phyloP scores from a whole-genome alignment of 2,329 filamentous ascomycete genomes.

The Xylaria sp. region DNA sequence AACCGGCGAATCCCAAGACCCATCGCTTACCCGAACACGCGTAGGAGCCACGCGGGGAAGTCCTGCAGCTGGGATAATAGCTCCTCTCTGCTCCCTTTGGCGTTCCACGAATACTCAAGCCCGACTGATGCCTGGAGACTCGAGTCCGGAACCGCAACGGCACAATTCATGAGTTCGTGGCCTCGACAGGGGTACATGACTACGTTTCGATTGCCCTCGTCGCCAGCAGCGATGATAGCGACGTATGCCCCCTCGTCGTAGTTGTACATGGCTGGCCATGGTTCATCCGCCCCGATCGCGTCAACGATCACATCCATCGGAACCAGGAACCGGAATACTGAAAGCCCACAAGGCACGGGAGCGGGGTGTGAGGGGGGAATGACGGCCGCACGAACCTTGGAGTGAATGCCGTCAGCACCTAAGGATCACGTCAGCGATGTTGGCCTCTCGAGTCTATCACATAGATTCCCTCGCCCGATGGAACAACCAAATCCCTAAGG shows the following conservation, averaged over 20 bases:
- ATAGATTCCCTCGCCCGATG: no score
- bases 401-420: neutral
- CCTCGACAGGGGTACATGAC: neutral
- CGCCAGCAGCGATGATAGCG: neutral
- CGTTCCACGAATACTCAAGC: neutral
- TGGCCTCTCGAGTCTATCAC: neutral
- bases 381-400: neutral
- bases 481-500: no score
- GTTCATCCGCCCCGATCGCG: neutral
- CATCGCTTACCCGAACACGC: neutral
- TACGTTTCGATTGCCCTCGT: neutral
- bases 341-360: neutral
- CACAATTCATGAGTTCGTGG: neutral
- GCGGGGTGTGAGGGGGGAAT: neutral
- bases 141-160: neutral
- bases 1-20: neutral
- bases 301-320: neutral
- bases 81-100: neutral
- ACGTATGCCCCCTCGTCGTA: neutral
- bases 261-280: neutral
- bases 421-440: neutral
- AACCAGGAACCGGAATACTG: neutral
- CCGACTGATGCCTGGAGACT: neutral
- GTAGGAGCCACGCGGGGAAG: neutral
- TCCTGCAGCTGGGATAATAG: neutral